These are phyloP conservation scores for Neurospora sp. DNA, from an alignment of 2,329 filamentous ascomycete species.

Conservation along the genomic window DNA sequence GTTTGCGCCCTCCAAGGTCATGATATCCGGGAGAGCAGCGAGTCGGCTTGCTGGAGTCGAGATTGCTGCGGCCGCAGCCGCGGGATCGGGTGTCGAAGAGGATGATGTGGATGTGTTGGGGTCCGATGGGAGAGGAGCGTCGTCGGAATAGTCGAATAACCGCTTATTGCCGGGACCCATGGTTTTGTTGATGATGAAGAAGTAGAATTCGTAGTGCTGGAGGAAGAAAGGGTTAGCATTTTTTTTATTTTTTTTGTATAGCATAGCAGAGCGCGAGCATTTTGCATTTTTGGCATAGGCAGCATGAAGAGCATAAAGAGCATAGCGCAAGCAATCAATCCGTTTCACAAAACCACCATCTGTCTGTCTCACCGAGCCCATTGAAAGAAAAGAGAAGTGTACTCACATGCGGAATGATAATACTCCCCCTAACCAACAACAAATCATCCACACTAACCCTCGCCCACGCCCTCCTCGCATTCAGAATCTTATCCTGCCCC, in stretches of 20 bases:
- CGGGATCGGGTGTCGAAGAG: not conserved
- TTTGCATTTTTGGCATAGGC: not conserved
- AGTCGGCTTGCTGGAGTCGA: slow-evolving; percentile 21
- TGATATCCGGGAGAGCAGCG: slow-evolving; percentile 33
- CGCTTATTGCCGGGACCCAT: slow-evolving; percentile 59
- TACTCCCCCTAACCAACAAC: slow-evolving; percentile 79
- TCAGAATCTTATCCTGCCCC: slow-evolving; percentile 52
- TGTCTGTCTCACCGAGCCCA: too few relatives aligned
- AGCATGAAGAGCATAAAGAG: not conserved
- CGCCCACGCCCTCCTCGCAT: slow-evolving; percentile 75
- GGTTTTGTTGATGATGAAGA: slow-evolving; percentile 86
- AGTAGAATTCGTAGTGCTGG: slow-evolving; percentile 95
- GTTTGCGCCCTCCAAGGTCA: slow-evolving; percentile 59
- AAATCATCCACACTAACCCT: slow-evolving; percentile 90
- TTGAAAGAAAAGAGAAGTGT: not conserved
- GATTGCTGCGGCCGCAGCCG: not conserved
- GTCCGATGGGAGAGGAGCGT: slow-evolving; percentile 25
- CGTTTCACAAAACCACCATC: not conserved
- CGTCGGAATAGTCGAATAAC: slow-evolving; percentile 65
- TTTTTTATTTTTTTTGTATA: not conserved
- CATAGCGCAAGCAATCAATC: not conserved
- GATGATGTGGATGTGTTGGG: not conserved
- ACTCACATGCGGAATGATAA: slow-evolving; percentile 90
- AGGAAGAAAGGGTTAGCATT: slow-evolving; percentile 14
- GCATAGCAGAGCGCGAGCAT: not conserved